Evolutionary conservation across 169 alveolate species (phyloP).

Genomic region (Cryptosporidium baileyi): DNA sequence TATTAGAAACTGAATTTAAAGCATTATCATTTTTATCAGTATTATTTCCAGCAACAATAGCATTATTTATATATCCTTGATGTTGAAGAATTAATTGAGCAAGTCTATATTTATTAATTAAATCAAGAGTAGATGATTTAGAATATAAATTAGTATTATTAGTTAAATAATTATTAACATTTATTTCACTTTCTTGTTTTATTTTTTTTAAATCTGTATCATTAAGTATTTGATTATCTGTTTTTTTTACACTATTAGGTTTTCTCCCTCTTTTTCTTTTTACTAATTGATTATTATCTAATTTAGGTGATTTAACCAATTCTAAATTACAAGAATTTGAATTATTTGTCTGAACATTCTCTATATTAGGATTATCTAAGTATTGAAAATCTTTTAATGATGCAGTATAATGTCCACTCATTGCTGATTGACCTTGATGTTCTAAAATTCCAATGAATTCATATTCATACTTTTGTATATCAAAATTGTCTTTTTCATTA

Average conservation of each 20-base stretch:
- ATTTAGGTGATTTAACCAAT: background rate
- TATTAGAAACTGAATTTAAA: background rate
- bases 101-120: slow-evolving; percentile 26
- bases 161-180: background rate
- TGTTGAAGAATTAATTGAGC: slow-evolving; percentile 43
- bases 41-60: background rate
- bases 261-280: slow-evolving; percentile 21
- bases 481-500: background rate
- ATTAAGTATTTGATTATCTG: background rate
- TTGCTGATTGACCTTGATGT: slow-evolving; percentile 67
- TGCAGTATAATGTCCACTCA: slow-evolving; percentile 68
- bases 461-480: background rate
- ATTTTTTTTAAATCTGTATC: background rate
- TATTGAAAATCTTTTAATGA: slow-evolving; percentile 56
- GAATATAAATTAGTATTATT: background rate
- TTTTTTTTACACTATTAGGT: slow-evolving; percentile 13
- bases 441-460: slow-evolving; percentile 66
- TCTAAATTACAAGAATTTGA: background rate
- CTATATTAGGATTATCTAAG: background rate
- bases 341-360: background rate
- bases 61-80: no score
- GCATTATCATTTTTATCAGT: background rate
- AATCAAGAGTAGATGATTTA: slow-evolving; percentile 2
- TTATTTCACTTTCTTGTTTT: background rate
- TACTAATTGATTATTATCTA: background rate